phyloP scores from a whole-genome alignment of 306 rosid species.

The Malus orientalis region DNA sequence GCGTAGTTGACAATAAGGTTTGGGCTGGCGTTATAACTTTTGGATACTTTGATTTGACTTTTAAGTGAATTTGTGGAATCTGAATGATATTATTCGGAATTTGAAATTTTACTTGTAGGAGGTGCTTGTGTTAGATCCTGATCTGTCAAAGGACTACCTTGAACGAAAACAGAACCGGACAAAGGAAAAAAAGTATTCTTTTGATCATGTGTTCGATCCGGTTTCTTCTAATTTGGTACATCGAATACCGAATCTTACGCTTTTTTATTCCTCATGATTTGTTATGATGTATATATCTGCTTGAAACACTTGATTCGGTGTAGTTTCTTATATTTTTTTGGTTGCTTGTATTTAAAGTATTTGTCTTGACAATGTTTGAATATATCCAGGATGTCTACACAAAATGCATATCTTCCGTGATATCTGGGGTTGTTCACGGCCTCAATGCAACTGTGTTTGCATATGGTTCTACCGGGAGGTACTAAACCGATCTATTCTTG shows the following conservation, averaged over 20 bases:
- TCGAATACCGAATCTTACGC: not conserved
- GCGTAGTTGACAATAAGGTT: slow-evolving; percentile 50
- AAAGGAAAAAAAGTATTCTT: slow-evolving; percentile 45
- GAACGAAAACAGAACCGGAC: slow-evolving; percentile 57
- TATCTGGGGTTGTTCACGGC: slow-evolving; percentile 53
- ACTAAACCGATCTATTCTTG: not conserved
- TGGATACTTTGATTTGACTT: not conserved
- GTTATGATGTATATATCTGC: not conserved
- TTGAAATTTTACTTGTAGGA: slow-evolving; percentile 26
- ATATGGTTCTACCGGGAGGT: slow-evolving; percentile 69
- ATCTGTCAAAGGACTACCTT: slow-evolving; percentile 46
- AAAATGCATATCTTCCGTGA: slow-evolving; percentile 38
- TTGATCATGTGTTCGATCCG: slow-evolving; percentile 54
- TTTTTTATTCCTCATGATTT: not conserved
- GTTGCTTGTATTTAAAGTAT: not conserved
- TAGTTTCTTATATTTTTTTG: not conserved
- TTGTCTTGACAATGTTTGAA: not conserved
- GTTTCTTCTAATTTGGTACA: slow-evolving; percentile 37
- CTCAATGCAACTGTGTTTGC: slow-evolving; percentile 63
- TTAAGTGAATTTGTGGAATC: not conserved
- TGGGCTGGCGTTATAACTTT: not conserved
- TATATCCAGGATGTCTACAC: slow-evolving; percentile 46
- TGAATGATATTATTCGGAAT: not conserved
- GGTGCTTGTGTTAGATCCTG: slow-evolving; percentile 54
- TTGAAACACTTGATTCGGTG: not conserved